Base-by-base conservation (phyloP, 2,329 filamentous ascomycete genomes). In the Emmonsiellopsis sp. region DNA sequence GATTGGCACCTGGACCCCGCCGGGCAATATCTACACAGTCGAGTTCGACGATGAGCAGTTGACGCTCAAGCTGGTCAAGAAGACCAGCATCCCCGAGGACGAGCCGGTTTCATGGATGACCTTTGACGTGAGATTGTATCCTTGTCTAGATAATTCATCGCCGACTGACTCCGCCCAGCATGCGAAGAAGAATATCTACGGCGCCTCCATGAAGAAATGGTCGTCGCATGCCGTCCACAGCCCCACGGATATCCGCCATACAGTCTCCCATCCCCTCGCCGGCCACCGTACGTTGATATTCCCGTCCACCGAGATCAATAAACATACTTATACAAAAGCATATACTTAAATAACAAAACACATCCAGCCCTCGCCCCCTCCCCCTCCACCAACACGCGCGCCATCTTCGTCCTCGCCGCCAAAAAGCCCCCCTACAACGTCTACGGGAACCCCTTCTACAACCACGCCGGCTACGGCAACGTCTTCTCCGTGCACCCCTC, bases 31-130 rank as follows among this genome's bases (percentile, higher is more conserved):
- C 64, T 93, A 93, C 71, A 94, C 88, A 0, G 85, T 95, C 56
- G 82, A 85, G 56, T 95, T 95, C 66, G 87, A 95, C 72, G 88
- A 92, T 61, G 86, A 91, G 70, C 82, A 81, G 40, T 74, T 90
- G 59, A 85, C 84, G 6, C 72, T 94, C 56, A 80, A 85, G 60
- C 71, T 93, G 63, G 74, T 94, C 65, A 90, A 92, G 74, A 83
- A 85, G 62, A 93, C 88, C 1, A 82, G 84, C 55, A 93, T 94
- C 53, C 85, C 88, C 4, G 72, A 86, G 51, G 86, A 92, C 58
- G 88, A 95, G 71, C 87, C 89, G 6, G 93, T 95, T 60, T 94
- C 88, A 55, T 95, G 89, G 89, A 92, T 95, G 86, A 85, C 88
- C 13, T 92, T 94, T 64, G 86, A 88, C 68, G 87, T 89, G 75